phyloP scores from a whole-genome alignment of 139 green algal genomes.

The Chlorella sorokiniana region DNA sequence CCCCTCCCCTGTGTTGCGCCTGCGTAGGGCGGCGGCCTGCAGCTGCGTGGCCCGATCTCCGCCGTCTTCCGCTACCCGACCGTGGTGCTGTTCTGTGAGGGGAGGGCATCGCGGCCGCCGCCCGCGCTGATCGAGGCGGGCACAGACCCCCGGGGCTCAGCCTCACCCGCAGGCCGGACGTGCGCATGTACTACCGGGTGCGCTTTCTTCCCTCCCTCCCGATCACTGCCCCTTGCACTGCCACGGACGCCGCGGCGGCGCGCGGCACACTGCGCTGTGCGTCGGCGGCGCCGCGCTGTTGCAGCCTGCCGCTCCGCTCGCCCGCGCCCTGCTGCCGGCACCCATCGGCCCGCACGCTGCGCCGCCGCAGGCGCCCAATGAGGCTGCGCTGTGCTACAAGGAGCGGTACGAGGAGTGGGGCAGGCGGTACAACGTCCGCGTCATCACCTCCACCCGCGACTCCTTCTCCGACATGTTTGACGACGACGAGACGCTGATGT shows the following conservation, averaged over 20 bases:
- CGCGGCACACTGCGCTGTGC: neutral
- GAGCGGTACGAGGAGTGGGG: conserved; percentile 67
- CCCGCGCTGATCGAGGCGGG: conserved; percentile 69
- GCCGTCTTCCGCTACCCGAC: conserved; percentile 72
- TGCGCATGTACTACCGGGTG: conserved; percentile 83
- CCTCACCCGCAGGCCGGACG: conserved; percentile 55
- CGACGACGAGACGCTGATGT: conserved; percentile 73
- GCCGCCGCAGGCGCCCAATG: conserved; percentile 60
- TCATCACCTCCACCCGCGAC: conserved; percentile 59
- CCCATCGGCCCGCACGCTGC: neutral
- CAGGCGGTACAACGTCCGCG: conserved; percentile 20
- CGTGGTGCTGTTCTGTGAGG: conserved; percentile 67
- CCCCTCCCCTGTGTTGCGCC: too few species aligned
- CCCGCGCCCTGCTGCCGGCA: neutral
- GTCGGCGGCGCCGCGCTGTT: too few species aligned
- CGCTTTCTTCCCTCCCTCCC: neutral
- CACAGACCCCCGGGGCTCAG: conserved; percentile 56
- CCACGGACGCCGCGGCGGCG: neutral
- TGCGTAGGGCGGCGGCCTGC: conserved; percentile 60
- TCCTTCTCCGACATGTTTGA: conserved; percentile 83
- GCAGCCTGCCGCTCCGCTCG: neutral
- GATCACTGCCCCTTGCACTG: too few species aligned
- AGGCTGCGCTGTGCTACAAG: conserved; percentile 60
- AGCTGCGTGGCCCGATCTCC: conserved; percentile 59
- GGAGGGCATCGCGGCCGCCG: conserved; percentile 69